Base-by-base conservation (phyloP, 169 alveolate genomes). In the Plasmodium ovale region DNA sequence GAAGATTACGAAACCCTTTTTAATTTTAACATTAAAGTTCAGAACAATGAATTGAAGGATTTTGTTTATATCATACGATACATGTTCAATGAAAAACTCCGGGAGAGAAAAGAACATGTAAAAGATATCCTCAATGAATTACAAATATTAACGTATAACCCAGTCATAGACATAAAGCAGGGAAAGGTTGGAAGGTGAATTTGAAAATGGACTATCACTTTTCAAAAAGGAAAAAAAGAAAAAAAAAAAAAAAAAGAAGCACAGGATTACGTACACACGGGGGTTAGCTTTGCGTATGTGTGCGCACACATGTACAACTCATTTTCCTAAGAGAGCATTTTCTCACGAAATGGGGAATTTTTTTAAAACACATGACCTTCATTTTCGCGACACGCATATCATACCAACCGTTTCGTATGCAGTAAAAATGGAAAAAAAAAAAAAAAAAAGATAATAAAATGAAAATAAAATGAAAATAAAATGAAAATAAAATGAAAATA, bases 121-220 rank as follows among this genome's bases (percentile, higher is more conserved):
- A 79, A 79, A 39, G 31, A 68, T 39, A 39, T 79, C 9, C 70
- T 79, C 6, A 79, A 79, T 25, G 89, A 79, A 35, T 64, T 67
- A 23, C 89, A 79, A 31, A 79, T 67, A 25, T 67, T 79, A 67
- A 79, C 89, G 12, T 65, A 79, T 56, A 79, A 79, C 19, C 89
- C 89, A n/a, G 70, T 65, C 9, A 51, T 79, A 29, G 89, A 79
- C 14, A 79, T 79, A 79, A 65, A 68, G 21, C 89, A 79, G 39
- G 89, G 89, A 7, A 64, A 35, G 35, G 71, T 65, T 35, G 89
- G 88, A 47, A 60, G 88, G 23, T 74, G 53, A 74, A 2, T 6
- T 33, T 59, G 6, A 49, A 49, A 5, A 5, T 49, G 6, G 16
- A 9, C 14, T 49, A 49, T 49, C 7, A 58, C n/a, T 39, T 39